These are phyloP conservation scores for Talaromyces sp. DNA, from an alignment of 2,329 filamentous ascomycete genomes.

Conservation along the genomic window DNA sequence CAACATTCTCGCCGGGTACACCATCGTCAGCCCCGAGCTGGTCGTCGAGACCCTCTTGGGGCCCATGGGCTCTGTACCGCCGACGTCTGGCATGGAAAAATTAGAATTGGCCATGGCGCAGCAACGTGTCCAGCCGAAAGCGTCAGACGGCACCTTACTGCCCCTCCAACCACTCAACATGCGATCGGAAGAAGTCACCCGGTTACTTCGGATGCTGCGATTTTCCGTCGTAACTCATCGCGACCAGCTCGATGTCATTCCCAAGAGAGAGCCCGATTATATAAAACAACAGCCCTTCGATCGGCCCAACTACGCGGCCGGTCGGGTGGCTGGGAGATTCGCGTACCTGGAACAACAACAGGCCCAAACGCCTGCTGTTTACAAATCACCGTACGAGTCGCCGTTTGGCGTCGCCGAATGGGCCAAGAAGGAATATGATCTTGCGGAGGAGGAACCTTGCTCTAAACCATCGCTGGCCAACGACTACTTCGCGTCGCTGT, in stretches of 20 bases:
- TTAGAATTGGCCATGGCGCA: constrained; percentile 42
- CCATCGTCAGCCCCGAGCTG: constrained; percentile 40
- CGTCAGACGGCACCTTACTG: constrained; percentile 34
- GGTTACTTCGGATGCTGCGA: constrained; percentile 40
- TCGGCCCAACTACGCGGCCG: constrained; percentile 25
- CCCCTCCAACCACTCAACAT: constrained; percentile 39
- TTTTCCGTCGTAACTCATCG: constrained; percentile 40
- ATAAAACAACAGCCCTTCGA: constrained; percentile 28
- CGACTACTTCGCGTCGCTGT: constrained; percentile 38
- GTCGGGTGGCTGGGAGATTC: constrained; percentile 35
- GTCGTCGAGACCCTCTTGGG: constrained; percentile 41
- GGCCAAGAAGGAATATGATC: constrained; percentile 35
- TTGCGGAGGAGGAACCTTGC: constrained; percentile 31
- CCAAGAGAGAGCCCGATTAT: constrained; percentile 34
- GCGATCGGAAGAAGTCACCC: constrained; percentile 40
- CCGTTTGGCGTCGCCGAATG: constrained; percentile 40
- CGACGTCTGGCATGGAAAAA: constrained; percentile 39
- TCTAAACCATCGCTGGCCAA: constrained; percentile 38
- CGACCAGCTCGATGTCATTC: constrained; percentile 34
- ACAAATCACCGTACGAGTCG: constrained; percentile 41
- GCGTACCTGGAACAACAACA: constrained; percentile 38
- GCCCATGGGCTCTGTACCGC: constrained; percentile 37
- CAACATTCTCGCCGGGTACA: constrained; percentile 42
- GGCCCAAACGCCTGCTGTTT: constrained; percentile 34
- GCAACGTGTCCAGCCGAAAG: constrained; percentile 37